Conservation (phyloP, 2,329 filamentous ascomycete species). For the Fusarium fracticaudum region DNA sequence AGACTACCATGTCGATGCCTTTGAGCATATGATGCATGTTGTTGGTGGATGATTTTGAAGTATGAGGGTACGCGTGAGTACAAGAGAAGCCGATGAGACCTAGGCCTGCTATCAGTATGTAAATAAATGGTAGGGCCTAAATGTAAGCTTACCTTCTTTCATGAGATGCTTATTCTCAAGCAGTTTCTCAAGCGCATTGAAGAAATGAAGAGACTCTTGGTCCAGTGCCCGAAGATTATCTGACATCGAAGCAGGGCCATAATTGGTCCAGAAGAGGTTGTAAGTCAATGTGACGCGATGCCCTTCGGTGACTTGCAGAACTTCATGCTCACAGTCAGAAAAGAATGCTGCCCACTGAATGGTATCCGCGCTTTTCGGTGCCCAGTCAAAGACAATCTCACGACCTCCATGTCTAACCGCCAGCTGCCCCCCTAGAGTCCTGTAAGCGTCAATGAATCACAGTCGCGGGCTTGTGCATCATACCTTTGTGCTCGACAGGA, state of each 20-base stretch:
- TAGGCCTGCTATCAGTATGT: rapidly evolving
- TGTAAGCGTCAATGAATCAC: not conserved
- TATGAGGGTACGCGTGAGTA: conserved; percentile 58
- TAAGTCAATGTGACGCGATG: conserved; percentile 65
- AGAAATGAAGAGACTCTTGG: conserved; percentile 20
- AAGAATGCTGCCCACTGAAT: conserved; percentile 63
- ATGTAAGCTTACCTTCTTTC: not conserved
- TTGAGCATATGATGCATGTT: conserved; percentile 54
- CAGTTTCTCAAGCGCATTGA: conserved; percentile 2
- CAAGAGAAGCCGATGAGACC: conserved; percentile 57
- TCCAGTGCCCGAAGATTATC: conserved; percentile 5
- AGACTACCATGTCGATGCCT: conserved; percentile 57
- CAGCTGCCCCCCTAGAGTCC: conserved; percentile 51
- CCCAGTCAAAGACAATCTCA: conserved; percentile 54
- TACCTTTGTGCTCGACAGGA: conserved; percentile 42
- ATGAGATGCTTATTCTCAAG: not conserved
- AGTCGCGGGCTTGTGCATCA: rapidly evolving
- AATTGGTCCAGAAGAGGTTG: conserved; percentile 57
- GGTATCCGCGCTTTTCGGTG: conserved; percentile 1
- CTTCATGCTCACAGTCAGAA: conserved; percentile 62
- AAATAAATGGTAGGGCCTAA: rapidly evolving
- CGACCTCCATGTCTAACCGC: conserved; percentile 53
- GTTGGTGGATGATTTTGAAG: conserved; percentile 27
- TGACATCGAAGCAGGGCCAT: conserved; percentile 43
- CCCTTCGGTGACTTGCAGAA: conserved; percentile 58